Evolutionary conservation across 2,329 filamentous ascomycete species (phyloP).

Genomic region (Westerdykella ornata): DNA sequence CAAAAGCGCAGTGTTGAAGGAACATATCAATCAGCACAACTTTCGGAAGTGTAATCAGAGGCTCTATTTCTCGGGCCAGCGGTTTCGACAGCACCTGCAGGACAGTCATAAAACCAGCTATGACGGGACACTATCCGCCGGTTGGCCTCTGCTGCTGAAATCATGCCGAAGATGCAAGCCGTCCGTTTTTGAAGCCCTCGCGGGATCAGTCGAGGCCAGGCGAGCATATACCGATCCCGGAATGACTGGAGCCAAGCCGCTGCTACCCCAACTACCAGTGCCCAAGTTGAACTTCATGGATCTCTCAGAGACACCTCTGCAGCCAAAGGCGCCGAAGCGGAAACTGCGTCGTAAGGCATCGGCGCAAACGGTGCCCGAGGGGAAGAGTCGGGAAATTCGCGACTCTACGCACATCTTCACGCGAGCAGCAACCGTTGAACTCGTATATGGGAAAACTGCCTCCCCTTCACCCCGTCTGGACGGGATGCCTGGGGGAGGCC

Average conservation of each 20-base stretch:
- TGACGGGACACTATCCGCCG: slow-evolving; percentile 19
- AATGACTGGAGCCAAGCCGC: slow-evolving; percentile 1
- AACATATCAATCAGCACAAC: slow-evolving; percentile 20
- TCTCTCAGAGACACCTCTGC: slow-evolving; percentile 11
- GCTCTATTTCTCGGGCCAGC: slow-evolving; percentile 22
- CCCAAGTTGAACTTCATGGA: slow-evolving; percentile 22
- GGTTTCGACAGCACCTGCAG: slow-evolving; percentile 23
- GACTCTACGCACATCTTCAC: slow-evolving; percentile 12
- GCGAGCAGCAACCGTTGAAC: slow-evolving; percentile 15
- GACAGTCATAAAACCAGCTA: slow-evolving; percentile 17
- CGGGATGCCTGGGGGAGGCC: too few relatives aligned
- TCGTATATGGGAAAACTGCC: slow-evolving; percentile 2
- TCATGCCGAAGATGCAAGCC: slow-evolving; percentile 15
- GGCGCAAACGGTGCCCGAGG: slow-evolving; percentile 8
- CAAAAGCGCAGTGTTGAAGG: slow-evolving; percentile 15
- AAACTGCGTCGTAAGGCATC: slow-evolving; percentile 19
- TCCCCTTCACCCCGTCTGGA: slow-evolving; percentile 4
- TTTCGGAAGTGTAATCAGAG: slow-evolving; percentile 22
- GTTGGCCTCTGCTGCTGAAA: slow-evolving; percentile 21
- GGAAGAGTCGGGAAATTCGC: slow-evolving; percentile 6
- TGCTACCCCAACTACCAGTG: not conserved
- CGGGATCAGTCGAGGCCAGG: slow-evolving; percentile 2
- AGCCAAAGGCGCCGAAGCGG: slow-evolving; percentile 6
- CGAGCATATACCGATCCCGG: slow-evolving; percentile 14
- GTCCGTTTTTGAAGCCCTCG: slow-evolving; percentile 14